phyloP scores from a whole-genome alignment of 1,284 basidiomycete genomes.

The Cutaneotrichosporon cavernicola region DNA sequence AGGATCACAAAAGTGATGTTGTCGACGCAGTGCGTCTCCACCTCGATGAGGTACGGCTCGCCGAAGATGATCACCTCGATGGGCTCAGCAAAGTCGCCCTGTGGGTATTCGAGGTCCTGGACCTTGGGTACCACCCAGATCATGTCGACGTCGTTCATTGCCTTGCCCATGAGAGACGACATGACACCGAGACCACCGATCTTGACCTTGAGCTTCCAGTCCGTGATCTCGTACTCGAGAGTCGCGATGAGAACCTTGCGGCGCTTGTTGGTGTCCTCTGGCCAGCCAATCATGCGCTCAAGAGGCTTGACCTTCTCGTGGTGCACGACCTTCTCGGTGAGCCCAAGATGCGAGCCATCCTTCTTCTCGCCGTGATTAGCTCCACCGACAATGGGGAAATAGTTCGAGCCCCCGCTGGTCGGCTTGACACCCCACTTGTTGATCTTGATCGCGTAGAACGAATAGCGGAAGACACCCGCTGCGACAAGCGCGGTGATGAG shows the following conservation, averaged over 20 bases:
- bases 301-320: constrained; percentile 61
- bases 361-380: constrained; percentile 57
- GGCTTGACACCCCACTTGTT: constrained; percentile 84
- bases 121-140: constrained; percentile 92
- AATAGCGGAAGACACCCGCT: constrained; percentile 84
- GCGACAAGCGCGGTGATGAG: constrained; percentile 78
- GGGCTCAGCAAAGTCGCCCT: constrained; percentile 83
- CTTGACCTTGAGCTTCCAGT: constrained; percentile 95
- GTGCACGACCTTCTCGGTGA: constrained; percentile 45
- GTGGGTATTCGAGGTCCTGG: constrained; percentile 84
- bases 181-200: constrained; percentile 95
- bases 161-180: constrained; percentile 93
- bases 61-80: constrained; percentile 94
- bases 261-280: constrained; percentile 81
- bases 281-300: constrained; percentile 80
- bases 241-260: constrained; percentile 86
- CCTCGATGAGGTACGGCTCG: constrained; percentile 89
- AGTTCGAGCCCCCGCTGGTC: constrained; percentile 48
- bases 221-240: constrained; percentile 89
- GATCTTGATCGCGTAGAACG: constrained; percentile 90
- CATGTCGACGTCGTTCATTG: constrained; percentile 90
- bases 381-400: constrained; percentile 59
- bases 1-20: constrained; percentile 91
- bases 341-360: constrained; percentile 43
- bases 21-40: constrained; percentile 84